Evolutionary conservation across 2,329 filamentous ascomycete genomes (phyloP).

Genomic region (Nigrospora oryzae): DNA sequence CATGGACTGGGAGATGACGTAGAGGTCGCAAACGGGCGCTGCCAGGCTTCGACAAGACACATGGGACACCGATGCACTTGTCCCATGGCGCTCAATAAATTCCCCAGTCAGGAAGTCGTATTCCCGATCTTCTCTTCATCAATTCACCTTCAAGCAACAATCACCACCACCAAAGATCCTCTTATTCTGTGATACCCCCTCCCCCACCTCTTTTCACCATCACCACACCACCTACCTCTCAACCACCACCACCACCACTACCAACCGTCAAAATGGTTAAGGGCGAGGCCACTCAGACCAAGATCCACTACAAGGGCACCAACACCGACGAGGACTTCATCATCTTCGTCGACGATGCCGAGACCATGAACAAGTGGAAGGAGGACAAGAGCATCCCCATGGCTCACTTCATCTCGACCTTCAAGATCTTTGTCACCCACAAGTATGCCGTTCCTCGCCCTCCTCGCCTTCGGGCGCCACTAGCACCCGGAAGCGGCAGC

Average conservation of each 20-base stretch:
- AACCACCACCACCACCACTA: constrained; percentile 3
- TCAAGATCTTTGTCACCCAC: constrained; percentile 85
- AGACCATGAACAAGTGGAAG: constrained; percentile 74
- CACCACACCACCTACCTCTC: constrained; percentile 4
- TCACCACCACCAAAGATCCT: no score
- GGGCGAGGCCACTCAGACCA: constrained; percentile 61
- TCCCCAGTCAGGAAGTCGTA: no score
- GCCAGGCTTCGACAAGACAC: no score
- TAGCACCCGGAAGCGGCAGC: neutral
- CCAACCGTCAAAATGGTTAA: constrained; percentile 51
- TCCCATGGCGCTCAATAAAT: no score
- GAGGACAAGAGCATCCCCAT: constrained; percentile 70
- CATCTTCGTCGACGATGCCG: constrained; percentile 49
- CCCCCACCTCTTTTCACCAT: constrained; percentile 5
- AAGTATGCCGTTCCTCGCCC: constrained; percentile 52
- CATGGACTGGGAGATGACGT: no score
- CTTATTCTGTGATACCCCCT: neutral
- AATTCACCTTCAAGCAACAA: no score
- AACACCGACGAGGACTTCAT: constrained; percentile 43
- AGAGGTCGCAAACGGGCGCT: no score
- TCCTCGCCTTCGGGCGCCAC: neutral
- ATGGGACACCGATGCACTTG: no score
- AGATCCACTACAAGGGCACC: constrained; percentile 78
- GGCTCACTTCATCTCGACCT: constrained; percentile 76
- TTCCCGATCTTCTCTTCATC: no score